These are phyloP conservation scores for Moricandia arvensis DNA, from an alignment of 345 rosid species.

Conservation along the genomic window DNA sequence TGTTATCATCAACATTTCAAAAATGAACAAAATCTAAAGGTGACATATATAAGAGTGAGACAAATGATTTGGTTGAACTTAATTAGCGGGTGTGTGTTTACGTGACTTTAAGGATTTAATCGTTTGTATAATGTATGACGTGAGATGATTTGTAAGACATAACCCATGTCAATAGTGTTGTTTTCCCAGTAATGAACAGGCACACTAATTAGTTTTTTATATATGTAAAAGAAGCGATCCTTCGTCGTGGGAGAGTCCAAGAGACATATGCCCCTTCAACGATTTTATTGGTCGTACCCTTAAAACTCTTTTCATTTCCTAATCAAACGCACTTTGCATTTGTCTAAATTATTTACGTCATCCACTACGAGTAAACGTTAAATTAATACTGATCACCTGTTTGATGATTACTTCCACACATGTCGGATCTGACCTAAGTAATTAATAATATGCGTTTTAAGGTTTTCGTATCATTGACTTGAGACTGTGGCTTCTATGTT, in stretches of 20 bases:
- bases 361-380: slow-evolving; percentile 6
- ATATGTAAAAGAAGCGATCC: slow-evolving; percentile 17
- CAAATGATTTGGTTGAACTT: not conserved
- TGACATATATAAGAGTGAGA: not conserved
- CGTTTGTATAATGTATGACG: not conserved
- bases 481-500: slow-evolving; percentile 3
- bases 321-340: slow-evolving; percentile 30
- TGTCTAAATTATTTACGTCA: slow-evolving; percentile 15
- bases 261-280: slow-evolving; percentile 44
- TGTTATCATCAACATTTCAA: not conserved
- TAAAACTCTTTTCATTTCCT: not conserved
- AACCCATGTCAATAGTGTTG: slow-evolving; percentile 12
- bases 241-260: slow-evolving; percentile 34
- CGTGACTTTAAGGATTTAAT: not conserved
- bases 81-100: not conserved
- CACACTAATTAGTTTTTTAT: not conserved
- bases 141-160: not conserved
- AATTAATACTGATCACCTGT: not conserved
- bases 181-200: slow-evolving; percentile 29
- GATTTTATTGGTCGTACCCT: slow-evolving; percentile 32
- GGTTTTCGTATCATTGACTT: slow-evolving; percentile 23
- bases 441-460: not conserved
- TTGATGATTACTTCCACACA: slow-evolving; percentile 30
- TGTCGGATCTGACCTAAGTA: slow-evolving; percentile 24
- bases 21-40: not conserved